phyloP scores from a whole-genome alignment of 2,329 filamentous ascomycete species.

The Chaetomium olivaceum region DNA sequence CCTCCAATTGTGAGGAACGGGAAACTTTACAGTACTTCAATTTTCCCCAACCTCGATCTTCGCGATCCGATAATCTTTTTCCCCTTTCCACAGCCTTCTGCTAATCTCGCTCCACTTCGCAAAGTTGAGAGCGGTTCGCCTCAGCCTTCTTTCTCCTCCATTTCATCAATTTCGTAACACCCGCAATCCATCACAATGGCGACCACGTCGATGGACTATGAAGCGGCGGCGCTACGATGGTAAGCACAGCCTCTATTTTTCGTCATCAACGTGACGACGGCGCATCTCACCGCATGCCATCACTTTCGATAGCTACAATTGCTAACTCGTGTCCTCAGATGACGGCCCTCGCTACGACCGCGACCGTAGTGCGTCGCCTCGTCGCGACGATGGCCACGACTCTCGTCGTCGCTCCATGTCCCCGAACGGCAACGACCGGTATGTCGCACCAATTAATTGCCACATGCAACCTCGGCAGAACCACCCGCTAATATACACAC shows the following conservation, averaged over 20 bases:
- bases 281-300: conserved; percentile 6
- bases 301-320: conserved; percentile 5
- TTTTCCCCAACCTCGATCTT: neutral
- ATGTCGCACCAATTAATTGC: conserved; percentile 27
- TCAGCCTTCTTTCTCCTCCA: conserved; percentile 2
- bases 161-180: conserved; percentile 11
- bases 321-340: conserved; percentile 45
- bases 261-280: neutral
- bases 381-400: conserved; percentile 63
- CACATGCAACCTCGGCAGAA: neutral
- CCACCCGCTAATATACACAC: conserved; percentile 24
- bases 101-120: conserved; percentile 14
- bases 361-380: conserved; percentile 66
- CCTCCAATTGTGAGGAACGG: conserved; percentile 6
- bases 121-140: conserved; percentile 4
- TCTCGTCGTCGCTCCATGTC: conserved; percentile 63
- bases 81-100: neutral
- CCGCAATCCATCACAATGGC: conserved; percentile 49
- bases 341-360: conserved; percentile 66
- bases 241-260: conserved; percentile 40
- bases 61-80: conserved; percentile 7
- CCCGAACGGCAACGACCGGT: conserved; percentile 58
- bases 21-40: neutral
- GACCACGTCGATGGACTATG: conserved; percentile 69
- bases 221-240: conserved; percentile 69